A percentile compares a stretch with the other conserved stretches of the same genome.
Evolutionary conservation across 73 alveolate species (phyloP).

Genomic region (Effrenium voratum): DNA sequence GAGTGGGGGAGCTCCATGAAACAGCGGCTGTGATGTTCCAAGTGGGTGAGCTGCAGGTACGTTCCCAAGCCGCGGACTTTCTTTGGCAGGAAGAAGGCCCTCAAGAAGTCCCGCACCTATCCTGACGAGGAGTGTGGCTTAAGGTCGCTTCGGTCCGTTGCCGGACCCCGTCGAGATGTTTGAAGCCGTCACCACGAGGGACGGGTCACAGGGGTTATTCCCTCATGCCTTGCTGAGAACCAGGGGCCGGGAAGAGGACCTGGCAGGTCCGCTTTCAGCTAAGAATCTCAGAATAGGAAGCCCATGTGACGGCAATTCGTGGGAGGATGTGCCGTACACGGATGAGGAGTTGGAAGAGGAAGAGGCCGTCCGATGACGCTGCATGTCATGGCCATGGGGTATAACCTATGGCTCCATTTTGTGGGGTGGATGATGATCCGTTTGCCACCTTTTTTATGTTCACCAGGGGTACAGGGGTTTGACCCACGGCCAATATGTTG

Average conservation of each 20-base stretch:
- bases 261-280: not conserved
- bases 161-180: not conserved
- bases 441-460: no score
- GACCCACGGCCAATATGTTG: no score
- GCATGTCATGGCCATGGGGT: no score
- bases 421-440: no score
- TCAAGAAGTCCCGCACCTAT: conserved; percentile 48
- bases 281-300: not conserved
- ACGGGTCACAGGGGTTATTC: not conserved
- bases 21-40: no score
- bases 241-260: not conserved
- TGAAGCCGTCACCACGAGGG: not conserved
- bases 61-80: conserved; percentile 84
- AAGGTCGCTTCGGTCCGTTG: no score
- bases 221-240: not conserved
- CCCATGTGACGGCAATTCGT: not conserved
- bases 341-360: conserved; percentile 69
- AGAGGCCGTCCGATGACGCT: conserved; percentile 35
- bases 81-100: conserved; percentile 74
- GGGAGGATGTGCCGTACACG: conserved; percentile 76
- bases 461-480: no score
- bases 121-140: conserved; percentile 43
- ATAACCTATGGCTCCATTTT: no score
- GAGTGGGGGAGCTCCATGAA: no score
- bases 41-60: conserved; percentile 61